A percentile compares a stretch with the other conserved stretches of the same genome.
phyloP scores from a whole-genome alignment of 164 flowering plant species.

The Chimonanthus praecox region DNA sequence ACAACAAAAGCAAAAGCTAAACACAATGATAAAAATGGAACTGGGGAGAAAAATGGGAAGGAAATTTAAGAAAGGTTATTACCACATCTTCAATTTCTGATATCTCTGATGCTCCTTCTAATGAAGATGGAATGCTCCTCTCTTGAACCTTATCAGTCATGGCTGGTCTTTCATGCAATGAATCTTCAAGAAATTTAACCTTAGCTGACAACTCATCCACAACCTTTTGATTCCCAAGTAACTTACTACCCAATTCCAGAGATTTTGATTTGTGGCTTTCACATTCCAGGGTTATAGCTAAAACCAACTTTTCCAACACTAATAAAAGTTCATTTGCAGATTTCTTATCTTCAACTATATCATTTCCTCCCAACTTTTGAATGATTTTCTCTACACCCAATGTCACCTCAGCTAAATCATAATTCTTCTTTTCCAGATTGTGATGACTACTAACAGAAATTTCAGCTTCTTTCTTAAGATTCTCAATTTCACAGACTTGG shows the following conservation, averaged over 20 bases:
- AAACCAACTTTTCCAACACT: constrained; percentile 46
- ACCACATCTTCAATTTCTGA: constrained; percentile 87
- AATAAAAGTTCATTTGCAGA: constrained; percentile 30
- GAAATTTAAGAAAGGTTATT: constrained; percentile 11
- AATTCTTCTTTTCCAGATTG: constrained; percentile 33
- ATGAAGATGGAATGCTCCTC: constrained; percentile 51
- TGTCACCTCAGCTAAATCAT: constrained; percentile 37
- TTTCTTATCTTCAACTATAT: constrained; percentile 35
- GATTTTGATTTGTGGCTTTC: constrained; percentile 50
- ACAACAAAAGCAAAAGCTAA: no score
- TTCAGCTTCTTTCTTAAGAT: constrained; percentile 49
- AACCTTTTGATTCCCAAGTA: constrained; percentile 50
- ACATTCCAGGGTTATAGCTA: constrained; percentile 36
- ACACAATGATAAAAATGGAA: background rate
- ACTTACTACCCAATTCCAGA: constrained; percentile 48
- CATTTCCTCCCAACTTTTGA: constrained; percentile 47
- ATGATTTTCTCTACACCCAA: constrained; percentile 46
- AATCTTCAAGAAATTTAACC: constrained; percentile 60
- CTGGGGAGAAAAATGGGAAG: background rate
- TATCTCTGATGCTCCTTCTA: constrained; percentile 67
- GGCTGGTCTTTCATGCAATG: constrained; percentile 33
- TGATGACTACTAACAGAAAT: constrained; percentile 18
- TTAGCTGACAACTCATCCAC: constrained; percentile 64
- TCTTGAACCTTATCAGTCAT: constrained; percentile 50
- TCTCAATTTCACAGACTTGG: constrained; percentile 41